Base-by-base conservation (phyloP, 257 asterid genomes). In the Jaltomata sinuosa region DNA sequence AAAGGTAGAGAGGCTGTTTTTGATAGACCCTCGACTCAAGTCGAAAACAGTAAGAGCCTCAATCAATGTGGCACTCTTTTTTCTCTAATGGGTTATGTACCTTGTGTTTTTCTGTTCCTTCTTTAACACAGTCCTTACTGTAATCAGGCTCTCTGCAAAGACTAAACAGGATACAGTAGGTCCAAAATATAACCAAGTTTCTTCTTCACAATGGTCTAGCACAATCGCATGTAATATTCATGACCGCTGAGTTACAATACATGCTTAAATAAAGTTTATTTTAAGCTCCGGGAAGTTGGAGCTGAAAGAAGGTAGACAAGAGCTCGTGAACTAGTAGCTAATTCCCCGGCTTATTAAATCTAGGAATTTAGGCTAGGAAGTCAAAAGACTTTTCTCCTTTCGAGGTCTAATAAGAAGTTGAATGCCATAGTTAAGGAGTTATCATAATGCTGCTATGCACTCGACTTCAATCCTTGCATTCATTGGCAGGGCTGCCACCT, bases 401-500 rank as follows among this genome's bases (percentile, higher is more conserved):
- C n/a, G 34, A 72, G 80, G n/a, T 40, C 9, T n/a, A 72, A 42
- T 45, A 10, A 22, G 80, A n/a, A 11, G 55, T 72, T 72, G 57
- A 74, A 22, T 0, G n/a, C n/a, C 38, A 21, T 40, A 11, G 21
- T 8, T 45, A 22, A 22, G 25, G 27, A 0, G 32, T 3, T 14
- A 76, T 76, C 85, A 86, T 81, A 93, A 84, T 79, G 91, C 84
- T 19, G 99, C 99, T 27, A 93, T 93, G 94, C 99, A 94, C 72
- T 96, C 98, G 4, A 96, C 88, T 86, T 96, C 99, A 69, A 96
- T 88, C 88, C 87, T 91, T 45, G 99, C 99, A 40, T 90, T 94
- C 97, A 92, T 42, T 52, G 98, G 99, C 62, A 96, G 88, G 62
- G 97, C 98, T 2, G 98, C 99, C 6, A 93, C 99, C 89, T 96